phyloP scores from a whole-genome alignment of 768 basidiomycete species.

The Lactarius akahatsu region DNA sequence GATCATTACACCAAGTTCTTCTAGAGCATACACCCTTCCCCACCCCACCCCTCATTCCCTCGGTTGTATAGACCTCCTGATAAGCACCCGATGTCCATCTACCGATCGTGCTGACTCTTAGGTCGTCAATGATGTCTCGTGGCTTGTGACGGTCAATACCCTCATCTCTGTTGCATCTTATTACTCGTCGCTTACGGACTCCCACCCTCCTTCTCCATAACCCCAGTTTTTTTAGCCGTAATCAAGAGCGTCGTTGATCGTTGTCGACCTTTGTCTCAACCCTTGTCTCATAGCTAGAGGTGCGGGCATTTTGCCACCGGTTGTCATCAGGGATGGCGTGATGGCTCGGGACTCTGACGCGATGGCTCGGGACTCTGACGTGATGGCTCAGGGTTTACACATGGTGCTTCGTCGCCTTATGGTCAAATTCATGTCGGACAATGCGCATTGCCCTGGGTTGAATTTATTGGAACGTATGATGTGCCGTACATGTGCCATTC shows the following conservation, averaged over 20 bases:
- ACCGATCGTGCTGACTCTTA: background rate
- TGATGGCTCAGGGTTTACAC: constrained; percentile 24
- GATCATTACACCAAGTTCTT: background rate
- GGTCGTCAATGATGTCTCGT: background rate
- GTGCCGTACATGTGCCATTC: background rate
- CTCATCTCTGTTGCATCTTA: background rate
- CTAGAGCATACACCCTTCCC: background rate
- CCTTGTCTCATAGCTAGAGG: background rate
- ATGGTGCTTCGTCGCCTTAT: constrained; percentile 3
- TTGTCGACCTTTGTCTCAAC: too few relatives aligned
- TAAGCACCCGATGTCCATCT: background rate
- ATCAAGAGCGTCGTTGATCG: background rate
- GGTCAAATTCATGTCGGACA: background rate
- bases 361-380: constrained; percentile 27
- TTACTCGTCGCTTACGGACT: background rate
- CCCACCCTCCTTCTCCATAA: background rate
- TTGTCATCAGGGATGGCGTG: constrained; percentile 20
- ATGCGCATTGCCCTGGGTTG: background rate
- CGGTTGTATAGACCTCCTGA: background rate
- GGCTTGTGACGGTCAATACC: background rate
- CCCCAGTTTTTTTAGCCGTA: background rate
- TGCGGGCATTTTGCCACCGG: background rate
- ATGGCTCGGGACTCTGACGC: constrained; percentile 28
- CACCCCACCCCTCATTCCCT: background rate
- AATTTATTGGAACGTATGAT: background rate